Conservation (phyloP, 1,284 basidiomycete species). For the Gastroboletus turbinatus region DNA sequence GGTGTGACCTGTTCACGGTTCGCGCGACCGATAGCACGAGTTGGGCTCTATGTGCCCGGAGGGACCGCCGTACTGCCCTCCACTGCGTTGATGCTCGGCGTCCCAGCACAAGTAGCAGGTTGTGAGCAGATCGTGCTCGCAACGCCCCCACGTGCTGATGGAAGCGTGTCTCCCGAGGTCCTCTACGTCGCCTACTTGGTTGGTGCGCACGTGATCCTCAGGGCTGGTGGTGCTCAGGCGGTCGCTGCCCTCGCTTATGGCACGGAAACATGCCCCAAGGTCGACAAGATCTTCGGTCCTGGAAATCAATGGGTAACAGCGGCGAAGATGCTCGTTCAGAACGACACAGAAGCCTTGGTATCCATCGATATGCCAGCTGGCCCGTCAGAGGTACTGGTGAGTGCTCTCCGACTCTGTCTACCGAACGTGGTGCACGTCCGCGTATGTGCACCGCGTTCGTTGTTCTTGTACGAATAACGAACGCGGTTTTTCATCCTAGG, state of each 20-base stretch:
- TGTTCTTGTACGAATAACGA: constrained; percentile 39
- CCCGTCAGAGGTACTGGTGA: constrained; percentile 92
- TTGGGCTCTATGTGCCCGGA: constrained; percentile 97
- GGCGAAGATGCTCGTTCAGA: constrained; percentile 98
- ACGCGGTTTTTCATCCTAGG: constrained; percentile 49
- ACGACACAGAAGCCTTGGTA: constrained; percentile 96
- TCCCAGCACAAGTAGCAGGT: constrained; percentile 96
- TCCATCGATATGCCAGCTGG: constrained; percentile 99
- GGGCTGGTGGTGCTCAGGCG: constrained; percentile 96
- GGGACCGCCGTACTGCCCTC: constrained; percentile 96
- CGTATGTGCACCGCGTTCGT: constrained; percentile 35
- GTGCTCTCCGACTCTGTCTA: constrained; percentile 33
- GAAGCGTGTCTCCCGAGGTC: constrained; percentile 91
- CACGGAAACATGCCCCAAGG: constrained; percentile 94
- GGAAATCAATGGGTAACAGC: constrained; percentile 99
- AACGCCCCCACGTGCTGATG: constrained; percentile 90
- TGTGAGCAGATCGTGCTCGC: constrained; percentile 93
- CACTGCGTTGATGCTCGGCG: constrained; percentile 97
- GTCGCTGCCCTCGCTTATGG: constrained; percentile 98
- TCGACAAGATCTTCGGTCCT: constrained; percentile 99
- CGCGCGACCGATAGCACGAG: constrained; percentile 89
- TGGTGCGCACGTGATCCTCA: constrained; percentile 85
- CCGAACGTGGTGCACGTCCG: constrained; percentile 16
- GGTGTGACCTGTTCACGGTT: constrained; percentile 96
- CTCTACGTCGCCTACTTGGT: constrained; percentile 91